Percentiles rank a stretch among this genome's conserved stretches.
phyloP scores from a whole-genome alignment of 306 rosid species.

The Malus orientalis region DNA sequence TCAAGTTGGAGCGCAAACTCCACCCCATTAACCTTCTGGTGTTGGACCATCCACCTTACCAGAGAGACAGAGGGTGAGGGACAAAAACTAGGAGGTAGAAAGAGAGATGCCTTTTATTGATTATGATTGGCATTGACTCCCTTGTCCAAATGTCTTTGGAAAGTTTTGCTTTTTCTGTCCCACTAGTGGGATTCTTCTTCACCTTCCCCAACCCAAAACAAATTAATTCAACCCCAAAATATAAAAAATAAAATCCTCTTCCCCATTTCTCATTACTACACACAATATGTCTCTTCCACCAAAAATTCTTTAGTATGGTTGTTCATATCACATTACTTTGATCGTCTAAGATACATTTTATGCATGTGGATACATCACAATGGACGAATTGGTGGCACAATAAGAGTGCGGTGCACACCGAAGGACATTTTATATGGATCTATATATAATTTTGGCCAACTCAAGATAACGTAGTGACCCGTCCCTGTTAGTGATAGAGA shows the following conservation, averaged over 20 bases:
- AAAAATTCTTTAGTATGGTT: too few relatives aligned
- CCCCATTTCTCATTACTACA: conserved; percentile 10
- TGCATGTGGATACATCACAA: too few relatives aligned
- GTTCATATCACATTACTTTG: background rate
- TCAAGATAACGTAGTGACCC: conserved; percentile 15
- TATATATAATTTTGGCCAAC: conserved; percentile 17
- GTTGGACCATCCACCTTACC: conserved; percentile 7
- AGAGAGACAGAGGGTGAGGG: background rate
- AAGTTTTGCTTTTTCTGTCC: conserved; percentile 51
- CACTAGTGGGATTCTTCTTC: conserved; percentile 33
- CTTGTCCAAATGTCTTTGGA: conserved; percentile 87
- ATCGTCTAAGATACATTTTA: background rate
- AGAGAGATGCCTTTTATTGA: conserved; percentile 45
- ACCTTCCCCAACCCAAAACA: conserved; percentile 29
- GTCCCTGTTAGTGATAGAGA: conserved; percentile 6
- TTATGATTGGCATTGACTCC: conserved; percentile 90
- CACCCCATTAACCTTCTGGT: background rate
- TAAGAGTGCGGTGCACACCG: too few relatives aligned
- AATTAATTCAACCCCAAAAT: background rate
- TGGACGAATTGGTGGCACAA: background rate
- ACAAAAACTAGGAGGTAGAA: background rate
- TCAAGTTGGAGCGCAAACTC: background rate
- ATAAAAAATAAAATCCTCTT: background rate
- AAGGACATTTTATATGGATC: conserved; percentile 18
- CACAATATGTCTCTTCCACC: background rate